Evolutionary conservation across 306 rosid species (phyloP), one percentile per base, ranked within the genome.

Genomic region (Gillenia trifoliata): DNA sequence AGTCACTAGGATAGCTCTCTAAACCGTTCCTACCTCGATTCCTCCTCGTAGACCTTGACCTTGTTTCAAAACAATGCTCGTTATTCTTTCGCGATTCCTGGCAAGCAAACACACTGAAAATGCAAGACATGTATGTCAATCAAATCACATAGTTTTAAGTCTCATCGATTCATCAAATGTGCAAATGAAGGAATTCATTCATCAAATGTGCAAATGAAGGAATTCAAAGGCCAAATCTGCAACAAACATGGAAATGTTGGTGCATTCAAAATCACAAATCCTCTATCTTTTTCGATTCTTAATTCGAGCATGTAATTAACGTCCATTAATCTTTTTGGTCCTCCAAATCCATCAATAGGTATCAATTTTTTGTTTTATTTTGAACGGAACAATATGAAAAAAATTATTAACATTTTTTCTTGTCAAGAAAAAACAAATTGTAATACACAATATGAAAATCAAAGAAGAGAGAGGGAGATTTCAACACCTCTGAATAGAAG

Each of bases 401-500:
- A 1, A 41, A 41, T 11, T n/a, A n/a, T 45, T 45, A 16, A 15
- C 15, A 47, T 4, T 47, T 47, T 15, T 17, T 47, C 52, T 47
- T 47, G 52, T 15, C 20, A 5, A 47, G 52, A 47, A 22, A 65
- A n/a, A 6, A 52, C 55, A 50, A 49, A 33, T 17, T 5, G 8
- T 38, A 38, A 47, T 43, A 17, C 11, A 43, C 2, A 28, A 16
- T 9, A 45, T 45, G 36, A 49, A 69, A 40, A 11, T 60, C 57
- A 65, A 40, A n/a, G 11, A 22, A 40, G 26, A n/a, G 31, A 50
- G 5, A 8, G 16, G 43, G 45, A 23, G 3, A 38, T 28, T 36
- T 10, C 65, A 38, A 38, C 11, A 91, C 98, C 96, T 88, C 25
- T 77, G 83, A 78, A 85, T 83, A 4, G 78, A 75, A 70, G 78